Base-by-base conservation (phyloP, 1,139 yeast species). In the Sugiyamaella japonica region DNA sequence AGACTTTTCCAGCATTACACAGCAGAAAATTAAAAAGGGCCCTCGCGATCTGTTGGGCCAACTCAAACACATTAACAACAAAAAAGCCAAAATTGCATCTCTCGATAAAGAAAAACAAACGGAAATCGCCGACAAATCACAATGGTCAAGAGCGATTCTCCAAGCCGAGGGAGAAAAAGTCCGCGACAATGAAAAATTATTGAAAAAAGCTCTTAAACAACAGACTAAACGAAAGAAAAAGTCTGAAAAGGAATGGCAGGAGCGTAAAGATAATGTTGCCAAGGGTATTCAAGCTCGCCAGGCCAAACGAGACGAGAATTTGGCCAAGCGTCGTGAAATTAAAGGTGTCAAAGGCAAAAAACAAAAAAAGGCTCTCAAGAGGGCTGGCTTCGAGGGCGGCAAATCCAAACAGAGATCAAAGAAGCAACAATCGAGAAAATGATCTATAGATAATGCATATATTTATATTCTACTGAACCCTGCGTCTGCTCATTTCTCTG, bases 111-210 rank as follows among this genome's bases (percentile, higher is more conserved):
- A 85, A 50, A 84, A 87, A 59, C 84, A 81, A 65, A 74, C 76
- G 38, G 79, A 80, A 57, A 73, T 79, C 36, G 80, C 79, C 56
- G 89, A 86, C 60, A 89, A 90, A 65, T 85, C 83, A 39, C 83
- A 85, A 65, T 93, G 99, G 99, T 84, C 82, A 64, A 79, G 82
- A 62, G 89, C 95, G 16, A 77, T 91, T 75, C 79, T 86, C 34
- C 93, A 86, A 66, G 91, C 96, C 2, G 96, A 90, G 71, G 99
- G 99, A 48, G 76, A 73, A 43, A 91, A 89, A 70, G 76, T 91
- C 49, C 87, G 86, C 65, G 97, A 95, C 70, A 95, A 93, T 69
- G 99, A 91, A 69, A 85, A 83, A 67, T 74, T 93, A 63, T 79
- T 95, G 70, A 86, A 85, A 65, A 91, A 89, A 70, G 89, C 98